Percentiles rank a stretch among this genome's conserved stretches.
phyloP scores from a whole-genome alignment of 192 early-diverging fungal genomes.

The Piromyces sp. region DNA sequence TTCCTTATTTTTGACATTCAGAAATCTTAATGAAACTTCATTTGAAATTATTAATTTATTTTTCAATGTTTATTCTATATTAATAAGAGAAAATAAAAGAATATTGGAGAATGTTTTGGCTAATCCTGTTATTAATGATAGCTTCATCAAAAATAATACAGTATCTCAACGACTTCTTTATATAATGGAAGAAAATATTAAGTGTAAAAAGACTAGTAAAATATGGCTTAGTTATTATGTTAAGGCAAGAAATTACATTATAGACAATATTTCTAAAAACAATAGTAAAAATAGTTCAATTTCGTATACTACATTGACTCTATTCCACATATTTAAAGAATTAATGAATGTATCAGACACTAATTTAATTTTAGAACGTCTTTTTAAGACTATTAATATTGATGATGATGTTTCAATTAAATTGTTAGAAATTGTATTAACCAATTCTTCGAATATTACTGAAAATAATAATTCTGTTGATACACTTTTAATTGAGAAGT shows the following conservation, averaged over 20 bases:
- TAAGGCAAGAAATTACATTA: neutral
- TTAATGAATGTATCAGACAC: neutral
- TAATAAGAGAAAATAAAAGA: neutral
- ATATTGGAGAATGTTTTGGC: neutral
- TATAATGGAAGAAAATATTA: neutral
- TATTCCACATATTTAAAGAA: neutral
- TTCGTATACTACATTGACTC: neutral
- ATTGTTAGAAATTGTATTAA: neutral
- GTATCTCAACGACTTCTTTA: neutral
- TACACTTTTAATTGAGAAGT: neutral
- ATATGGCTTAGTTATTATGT: neutral
- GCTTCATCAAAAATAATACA: neutral
- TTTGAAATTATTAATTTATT: neutral
- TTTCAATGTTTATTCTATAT: neutral
- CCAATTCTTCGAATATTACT: neutral
- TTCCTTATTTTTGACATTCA: neutral
- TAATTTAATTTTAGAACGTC: neutral
- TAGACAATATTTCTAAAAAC: neutral
- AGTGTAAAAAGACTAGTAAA: neutral
- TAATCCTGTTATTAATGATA: neutral
- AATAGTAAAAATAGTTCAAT: neutral
- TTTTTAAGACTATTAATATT: neutral
- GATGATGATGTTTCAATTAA: neutral
- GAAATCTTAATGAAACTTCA: neutral
- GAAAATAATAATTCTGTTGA: neutral